Base-by-base conservation (phyloP, 306 rosid genomes). In the Vigna reflexopilosa region DNA sequence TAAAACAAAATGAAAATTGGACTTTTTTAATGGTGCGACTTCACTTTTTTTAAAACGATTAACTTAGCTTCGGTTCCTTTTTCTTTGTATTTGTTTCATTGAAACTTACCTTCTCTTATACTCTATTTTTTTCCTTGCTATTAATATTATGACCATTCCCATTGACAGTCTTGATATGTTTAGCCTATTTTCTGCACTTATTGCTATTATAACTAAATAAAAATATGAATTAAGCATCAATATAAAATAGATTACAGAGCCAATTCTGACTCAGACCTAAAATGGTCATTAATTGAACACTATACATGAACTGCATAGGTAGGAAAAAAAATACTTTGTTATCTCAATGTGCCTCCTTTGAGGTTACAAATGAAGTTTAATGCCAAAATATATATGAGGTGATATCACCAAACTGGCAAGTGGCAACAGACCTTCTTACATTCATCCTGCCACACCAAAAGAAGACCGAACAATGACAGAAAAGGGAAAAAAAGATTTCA, bases 351-450 rank as follows among this genome's bases (percentile, higher is more conserved):
- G 64, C 66, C 62, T 47, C 49, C 26, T 59, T 59, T 70, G 30
- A 67, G 76, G 72, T 59, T 38, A 75, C 67, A 59, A 75, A 48
- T 20, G 32, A 70, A 48, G 65, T 8, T 30, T 61, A 34, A 61
- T 70, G 57, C 45, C 65, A 66, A 22, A 80, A 65, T 9, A 62
- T 13, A 42, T 28, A 69, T 12, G 14, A 30, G 49, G 4, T 57
- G 28, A 51, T 63, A 52, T 11, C 36, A 51, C 68, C 52, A 42
- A 44, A 8, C 51, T 11, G 3, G 32, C 30, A 14, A 30, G 67
- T 59, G n/a, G 42, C 44, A 49, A 70, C 4, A 50, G 50, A 34
- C 58, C 42, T 68, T 48, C 73, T 56, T 69, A 68, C 58, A 26
- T 26, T 15, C 22, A 61, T 61, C 44, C 22, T 15, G 14, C 20